Evolutionary conservation across 768 basidiomycete genomes (phyloP).

Genomic region (Lactifluus hygrophoroides): DNA sequence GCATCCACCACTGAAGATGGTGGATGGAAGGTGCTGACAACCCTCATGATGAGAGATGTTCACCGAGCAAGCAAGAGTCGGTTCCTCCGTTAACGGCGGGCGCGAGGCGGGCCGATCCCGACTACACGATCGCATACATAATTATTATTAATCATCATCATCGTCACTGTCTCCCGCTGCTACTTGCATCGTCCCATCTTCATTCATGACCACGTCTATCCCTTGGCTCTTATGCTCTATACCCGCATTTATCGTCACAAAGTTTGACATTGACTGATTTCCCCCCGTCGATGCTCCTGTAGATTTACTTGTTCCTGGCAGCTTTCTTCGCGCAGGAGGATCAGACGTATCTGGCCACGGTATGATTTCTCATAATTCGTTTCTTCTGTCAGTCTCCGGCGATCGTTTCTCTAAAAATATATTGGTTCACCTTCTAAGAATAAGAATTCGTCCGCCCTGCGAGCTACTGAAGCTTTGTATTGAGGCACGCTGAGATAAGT

Average conservation of each 20-base stretch:
- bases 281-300: constrained; percentile 15
- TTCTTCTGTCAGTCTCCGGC: not conserved
- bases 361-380: constrained; percentile 41
- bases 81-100: too few species aligned
- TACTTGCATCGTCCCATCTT: constrained; percentile 51
- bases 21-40: constrained; percentile 69
- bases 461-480: constrained; percentile 46
- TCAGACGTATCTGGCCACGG: constrained; percentile 39
- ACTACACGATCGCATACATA: too few species aligned
- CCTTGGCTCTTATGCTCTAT: constrained; percentile 19
- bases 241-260: constrained; percentile 32
- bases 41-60: constrained; percentile 32
- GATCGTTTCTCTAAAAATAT: not conserved
- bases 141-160: not conserved
- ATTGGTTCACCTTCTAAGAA: constrained; percentile 62
- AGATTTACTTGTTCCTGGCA: constrained; percentile 26
- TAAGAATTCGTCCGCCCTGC: constrained; percentile 64
- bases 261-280: constrained; percentile 38
- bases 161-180: not conserved
- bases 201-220: constrained; percentile 41
- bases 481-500: not conserved
- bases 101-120: not conserved
- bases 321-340: constrained; percentile 37
- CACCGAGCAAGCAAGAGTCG: too few species aligned
- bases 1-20: constrained; percentile 67